These are phyloP conservation scores for Gaeumannomyces sp. DNA, from an alignment of 2,329 filamentous ascomycete species.

Conservation along the genomic window DNA sequence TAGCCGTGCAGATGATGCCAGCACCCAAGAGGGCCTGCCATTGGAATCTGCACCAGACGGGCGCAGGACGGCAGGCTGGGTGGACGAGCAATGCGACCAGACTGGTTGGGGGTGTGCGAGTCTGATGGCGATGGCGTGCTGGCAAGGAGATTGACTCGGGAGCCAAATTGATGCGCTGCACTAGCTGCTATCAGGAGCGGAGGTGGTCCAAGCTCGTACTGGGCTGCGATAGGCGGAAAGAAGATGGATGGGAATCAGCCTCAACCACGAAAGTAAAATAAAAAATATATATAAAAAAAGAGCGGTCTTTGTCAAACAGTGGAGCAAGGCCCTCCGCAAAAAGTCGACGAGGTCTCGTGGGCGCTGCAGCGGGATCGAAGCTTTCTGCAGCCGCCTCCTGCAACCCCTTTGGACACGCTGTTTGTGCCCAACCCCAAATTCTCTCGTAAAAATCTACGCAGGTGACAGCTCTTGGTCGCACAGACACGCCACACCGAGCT, in stretches of 20 bases:
- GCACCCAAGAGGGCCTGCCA: neutral
- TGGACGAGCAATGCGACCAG: neutral
- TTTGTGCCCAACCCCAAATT: neutral
- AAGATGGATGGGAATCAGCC: too few relatives aligned
- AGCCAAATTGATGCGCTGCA: neutral
- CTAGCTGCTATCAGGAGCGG: too few relatives aligned
- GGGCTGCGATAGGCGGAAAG: neutral
- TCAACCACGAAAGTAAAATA: neutral
- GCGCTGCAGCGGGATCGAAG: too few relatives aligned
- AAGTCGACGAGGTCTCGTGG: neutral
- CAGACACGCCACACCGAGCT: neutral
- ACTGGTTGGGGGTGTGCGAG: neutral
- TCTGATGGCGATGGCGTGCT: conserved; percentile 22
- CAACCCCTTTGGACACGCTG: neutral
- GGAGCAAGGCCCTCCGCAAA: too few relatives aligned
- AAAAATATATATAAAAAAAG: too few relatives aligned
- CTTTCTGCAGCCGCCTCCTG: too few relatives aligned
- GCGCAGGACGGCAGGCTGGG: conserved; percentile 1
- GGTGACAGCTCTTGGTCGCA: too few relatives aligned
- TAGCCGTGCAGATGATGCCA: conserved; percentile 11
- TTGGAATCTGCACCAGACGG: neutral
- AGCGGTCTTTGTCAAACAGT: too few relatives aligned
- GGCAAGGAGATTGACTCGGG: conserved; percentile 12
- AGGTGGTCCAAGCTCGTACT: neutral
- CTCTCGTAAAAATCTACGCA: neutral